A percentile compares a stretch with the other conserved stretches of the same genome.
Evolutionary conservation across 768 basidiomycete genomes (phyloP).

Genomic region (Boletus pseudo-olivaceus): DNA sequence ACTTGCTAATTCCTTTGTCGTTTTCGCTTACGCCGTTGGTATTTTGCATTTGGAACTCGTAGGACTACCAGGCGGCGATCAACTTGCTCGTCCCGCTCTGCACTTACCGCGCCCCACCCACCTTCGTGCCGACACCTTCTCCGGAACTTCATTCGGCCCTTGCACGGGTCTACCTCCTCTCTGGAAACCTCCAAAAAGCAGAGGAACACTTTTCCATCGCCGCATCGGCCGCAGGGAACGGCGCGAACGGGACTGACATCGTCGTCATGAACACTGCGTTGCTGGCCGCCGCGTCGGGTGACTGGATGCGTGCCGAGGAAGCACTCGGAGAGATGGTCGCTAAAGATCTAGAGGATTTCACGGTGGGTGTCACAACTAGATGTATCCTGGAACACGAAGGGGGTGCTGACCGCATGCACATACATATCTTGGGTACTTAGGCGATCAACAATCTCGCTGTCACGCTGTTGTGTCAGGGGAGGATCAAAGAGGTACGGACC

Average conservation of each 20-base stretch:
- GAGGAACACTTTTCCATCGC: conserved; percentile 47
- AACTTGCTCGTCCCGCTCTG: conserved; percentile 68
- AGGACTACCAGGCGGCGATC: conserved; percentile 46
- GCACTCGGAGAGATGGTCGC: conserved; percentile 43
- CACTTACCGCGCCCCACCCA: conserved; percentile 28
- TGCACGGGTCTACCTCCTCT: conserved; percentile 71
- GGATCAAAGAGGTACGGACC: conserved; percentile 57
- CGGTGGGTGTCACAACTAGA: conserved; percentile 34
- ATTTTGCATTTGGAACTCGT: background rate
- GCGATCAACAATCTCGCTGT: conserved; percentile 79
- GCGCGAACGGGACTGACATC: conserved; percentile 39
- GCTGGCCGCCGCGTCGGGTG: conserved; percentile 63
- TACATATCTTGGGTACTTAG: conserved; percentile 26
- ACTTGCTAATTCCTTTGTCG: background rate
- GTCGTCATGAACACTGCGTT: conserved; percentile 66
- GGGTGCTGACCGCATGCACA: background rate
- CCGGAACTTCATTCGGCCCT: conserved; percentile 65
- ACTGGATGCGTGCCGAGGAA: conserved; percentile 56
- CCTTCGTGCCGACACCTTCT: conserved; percentile 30
- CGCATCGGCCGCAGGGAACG: conserved; percentile 43
- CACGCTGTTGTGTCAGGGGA: conserved; percentile 65
- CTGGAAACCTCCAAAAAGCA: conserved; percentile 61
- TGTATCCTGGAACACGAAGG: too few species aligned
- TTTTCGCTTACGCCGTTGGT: background rate
- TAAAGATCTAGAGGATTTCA: conserved; percentile 57